Evolutionary conservation across 176 grass and related monocot genomes (phyloP).

Genomic region (Carex scoparia): DNA sequence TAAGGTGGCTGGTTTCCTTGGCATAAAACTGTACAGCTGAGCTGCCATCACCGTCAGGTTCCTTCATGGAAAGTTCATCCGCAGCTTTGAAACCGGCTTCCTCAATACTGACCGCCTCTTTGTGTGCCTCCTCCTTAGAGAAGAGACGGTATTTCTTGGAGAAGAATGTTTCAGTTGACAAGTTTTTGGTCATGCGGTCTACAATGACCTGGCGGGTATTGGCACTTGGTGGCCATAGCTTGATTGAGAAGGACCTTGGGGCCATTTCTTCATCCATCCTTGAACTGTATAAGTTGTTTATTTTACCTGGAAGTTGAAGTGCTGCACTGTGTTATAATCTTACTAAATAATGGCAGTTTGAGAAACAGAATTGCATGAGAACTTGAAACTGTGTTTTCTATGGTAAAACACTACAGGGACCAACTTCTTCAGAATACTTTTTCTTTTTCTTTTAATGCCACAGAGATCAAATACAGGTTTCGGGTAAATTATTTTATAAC

Average conservation of each 20-base stretch:
- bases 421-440: too few species aligned
- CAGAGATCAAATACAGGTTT: too few species aligned
- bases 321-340: neutral
- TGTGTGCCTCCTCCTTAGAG: constrained; percentile 56
- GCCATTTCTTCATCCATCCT: constrained; percentile 8
- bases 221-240: constrained; percentile 88
- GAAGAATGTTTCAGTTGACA: constrained; percentile 59
- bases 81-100: constrained; percentile 58
- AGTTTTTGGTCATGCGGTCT: constrained; percentile 76
- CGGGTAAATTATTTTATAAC: too few species aligned
- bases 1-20: constrained; percentile 75
- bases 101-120: constrained; percentile 61
- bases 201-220: constrained; percentile 57
- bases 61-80: constrained; percentile 51
- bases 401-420: neutral
- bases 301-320: neutral
- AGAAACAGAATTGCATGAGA: neutral
- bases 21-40: constrained; percentile 77
- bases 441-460: neutral
- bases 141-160: constrained; percentile 67
- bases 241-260: constrained; percentile 67
- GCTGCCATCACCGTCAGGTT: constrained; percentile 86
- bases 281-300: neutral
- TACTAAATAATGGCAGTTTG: neutral
- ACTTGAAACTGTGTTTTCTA: neutral